Evolutionary conservation across 148 eudicot genomes (phyloP), one percentile per base, ranked within the genome.

Genomic region (Nepenthes mirabilis): DNA sequence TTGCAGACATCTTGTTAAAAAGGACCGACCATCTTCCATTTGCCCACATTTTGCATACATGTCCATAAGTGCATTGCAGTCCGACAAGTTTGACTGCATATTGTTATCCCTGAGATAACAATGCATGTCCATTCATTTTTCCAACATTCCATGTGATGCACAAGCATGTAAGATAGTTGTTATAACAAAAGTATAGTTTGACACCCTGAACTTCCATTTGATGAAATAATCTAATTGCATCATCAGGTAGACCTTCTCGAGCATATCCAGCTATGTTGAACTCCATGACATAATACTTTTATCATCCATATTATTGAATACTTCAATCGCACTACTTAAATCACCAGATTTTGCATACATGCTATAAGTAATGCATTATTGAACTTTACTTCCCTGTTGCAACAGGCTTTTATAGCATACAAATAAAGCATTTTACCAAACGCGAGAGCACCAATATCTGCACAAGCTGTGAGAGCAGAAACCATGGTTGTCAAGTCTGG

Each of bases 41-140:
- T 86, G 76, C 62, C 86, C 86, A 61, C 93, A 82, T 65, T 83
- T 86, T 51, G 76, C 79, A 75, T 79, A 81, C 90, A 84, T 81
- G 64, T 84, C 79, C 71, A 84, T 73, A 47, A 84, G 86, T 47
- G 86, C 82, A 69, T 84, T 84, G 59, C 68, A 77, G 34, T 79
- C 67, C 5, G 62, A 73, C 65, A 79, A 52, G 62, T 62, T 70
- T 1, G 72, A 73, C 34, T 55, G 63, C 79, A 81, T 65, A 13
- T 61, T 49, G 57, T 69, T 72, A 48, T 73, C 74, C 43, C 37
- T 70, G 23, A 81, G 63, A 63, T 77, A 84, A 53, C 64, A 64
- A 59, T 84, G 82, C 14, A 72, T 69, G 58, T 72, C 77, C 74
- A 68, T 84, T 48, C 86, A 82, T 47, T 77, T 65, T 56, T 79